These are phyloP conservation scores for Nitzschia sp. DNA, from an alignment of 108 stramenopile genomes.

Conservation along the genomic window DNA sequence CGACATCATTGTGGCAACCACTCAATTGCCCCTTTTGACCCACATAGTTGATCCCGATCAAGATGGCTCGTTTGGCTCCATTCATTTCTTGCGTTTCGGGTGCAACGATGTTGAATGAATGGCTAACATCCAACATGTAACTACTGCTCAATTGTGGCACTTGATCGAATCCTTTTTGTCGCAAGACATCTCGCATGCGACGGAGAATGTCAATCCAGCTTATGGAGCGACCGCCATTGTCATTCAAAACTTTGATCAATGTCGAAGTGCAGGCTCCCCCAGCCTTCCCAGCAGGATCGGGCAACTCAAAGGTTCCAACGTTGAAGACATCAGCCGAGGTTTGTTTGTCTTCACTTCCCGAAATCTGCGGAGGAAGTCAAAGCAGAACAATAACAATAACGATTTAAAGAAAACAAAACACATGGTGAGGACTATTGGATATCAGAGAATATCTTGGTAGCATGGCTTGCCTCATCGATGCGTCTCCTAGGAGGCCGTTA, in stretches of 20 bases:
- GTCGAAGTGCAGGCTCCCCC: conserved; percentile 94
- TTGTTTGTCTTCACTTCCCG: conserved; percentile 70
- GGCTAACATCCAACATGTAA: conserved; percentile 67
- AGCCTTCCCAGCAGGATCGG: conserved; percentile 77
- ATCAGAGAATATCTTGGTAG: no score
- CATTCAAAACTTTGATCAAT: conserved; percentile 72
- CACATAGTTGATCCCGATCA: conserved; percentile 93
- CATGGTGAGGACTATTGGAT: no score
- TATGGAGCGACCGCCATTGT: conserved; percentile 39
- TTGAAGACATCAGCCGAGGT: conserved; percentile 83
- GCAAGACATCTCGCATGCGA: conserved; percentile 63
- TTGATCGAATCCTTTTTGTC: conserved; percentile 62
- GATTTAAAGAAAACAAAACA: no score
- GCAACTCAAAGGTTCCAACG: conserved; percentile 80
- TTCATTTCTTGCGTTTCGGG: conserved; percentile 24
- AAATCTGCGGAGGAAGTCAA: no score
- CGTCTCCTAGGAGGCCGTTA: no score
- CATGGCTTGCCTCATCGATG: no score
- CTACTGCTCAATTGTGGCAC: conserved; percentile 79
- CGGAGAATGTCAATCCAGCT: conserved; percentile 77
- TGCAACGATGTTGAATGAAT: conserved; percentile 43
- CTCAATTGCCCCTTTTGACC: conserved; percentile 76
- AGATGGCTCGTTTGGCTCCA: conserved; percentile 61
- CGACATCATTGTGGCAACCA: conserved; percentile 58
- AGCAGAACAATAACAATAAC: no score